Evolutionary conservation across 768 basidiomycete species (phyloP), one percentile per base, ranked within the genome.

Genomic region (Cystofilobasidium capitatum): DNA sequence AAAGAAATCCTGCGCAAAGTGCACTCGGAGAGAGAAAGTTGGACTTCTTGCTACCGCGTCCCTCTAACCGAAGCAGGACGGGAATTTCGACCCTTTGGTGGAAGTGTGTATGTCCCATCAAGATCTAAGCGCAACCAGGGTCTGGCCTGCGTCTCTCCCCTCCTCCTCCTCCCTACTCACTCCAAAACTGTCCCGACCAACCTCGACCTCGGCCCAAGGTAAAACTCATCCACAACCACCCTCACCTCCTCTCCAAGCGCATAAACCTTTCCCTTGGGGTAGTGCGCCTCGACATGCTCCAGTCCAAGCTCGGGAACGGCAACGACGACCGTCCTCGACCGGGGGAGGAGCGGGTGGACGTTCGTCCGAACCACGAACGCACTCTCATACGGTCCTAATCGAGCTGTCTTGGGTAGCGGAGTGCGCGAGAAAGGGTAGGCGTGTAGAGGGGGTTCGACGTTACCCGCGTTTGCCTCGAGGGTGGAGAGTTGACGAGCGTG

Each of bases 361-460:
- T 39, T 45, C 29, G 26, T 29, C 35, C 24, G n/a, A 24, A 44
- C 45, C 7, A 66, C 35, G 58, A 45, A 16, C 0, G 58, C 58
- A 3, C 29, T 24, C 13, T 58, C 31, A 45, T 45, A 66, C 16
- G 65, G 65, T 16, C 65, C 65, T 1, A 66, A 58, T 26, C 65
- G 58, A 40, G 57, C 65, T 0, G 44, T 57, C n/a, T 51, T 36
- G 20, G 39, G 37, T n/a, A 42, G 12, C 14, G 64, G 51, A 37
- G 54, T 4, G 20, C 22, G 39, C 10, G 29, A 12, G 20, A 45
- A 55, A n/a, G 37, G 39, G 40, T 51, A 37, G 35, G 12, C 12
- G 16, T 12, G 33, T 13, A 29, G 35, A 12, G 49, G 49, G 13
- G 45, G 36, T 33, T 24, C 13, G 49, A 45, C 39, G 35, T 64